These are phyloP conservation scores for Vaccinium macrocarpon DNA, from an alignment of 148 eudicot genomes.

Conservation along the genomic window DNA sequence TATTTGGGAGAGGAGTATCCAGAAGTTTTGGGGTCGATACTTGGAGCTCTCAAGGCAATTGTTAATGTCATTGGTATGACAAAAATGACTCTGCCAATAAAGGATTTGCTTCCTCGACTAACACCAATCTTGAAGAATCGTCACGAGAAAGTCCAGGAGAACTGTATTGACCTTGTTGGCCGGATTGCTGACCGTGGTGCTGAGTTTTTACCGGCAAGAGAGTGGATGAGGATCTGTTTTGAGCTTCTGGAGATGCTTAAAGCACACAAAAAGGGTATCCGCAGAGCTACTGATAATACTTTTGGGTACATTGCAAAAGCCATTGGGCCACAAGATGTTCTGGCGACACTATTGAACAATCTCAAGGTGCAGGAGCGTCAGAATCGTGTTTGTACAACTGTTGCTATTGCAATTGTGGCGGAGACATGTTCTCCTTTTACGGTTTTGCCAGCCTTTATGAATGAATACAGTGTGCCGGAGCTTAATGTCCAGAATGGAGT, in stretches of 20 bases:
- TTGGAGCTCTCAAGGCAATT: slow-evolving; percentile 91
- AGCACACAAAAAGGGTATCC: slow-evolving; percentile 93
- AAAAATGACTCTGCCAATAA: slow-evolving; percentile 96
- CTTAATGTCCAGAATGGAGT: slow-evolving; percentile 95
- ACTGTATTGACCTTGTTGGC: slow-evolving; percentile 93
- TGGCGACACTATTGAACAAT: slow-evolving; percentile 82
- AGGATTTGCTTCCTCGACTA: slow-evolving; percentile 84
- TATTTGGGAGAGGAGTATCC: slow-evolving; percentile 95
- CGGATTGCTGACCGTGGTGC: slow-evolving; percentile 97
- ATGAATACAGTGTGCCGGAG: slow-evolving; percentile 94
- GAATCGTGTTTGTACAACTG: slow-evolving; percentile 97
- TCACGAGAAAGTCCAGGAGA: slow-evolving; percentile 96
- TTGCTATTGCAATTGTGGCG: slow-evolving; percentile 95
- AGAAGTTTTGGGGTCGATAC: slow-evolving; percentile 88
- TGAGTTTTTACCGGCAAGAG: slow-evolving; percentile 92
- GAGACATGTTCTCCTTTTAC: slow-evolving; percentile 98
- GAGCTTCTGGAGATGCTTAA: slow-evolving; percentile 98
- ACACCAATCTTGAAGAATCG: slow-evolving; percentile 91
- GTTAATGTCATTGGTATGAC: slow-evolving; percentile 98
- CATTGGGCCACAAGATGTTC: slow-evolving; percentile 92
- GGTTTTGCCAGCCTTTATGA: slow-evolving; percentile 90
- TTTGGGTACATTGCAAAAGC: slow-evolving; percentile 97
- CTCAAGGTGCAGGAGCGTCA: slow-evolving; percentile 96
- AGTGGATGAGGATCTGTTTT: slow-evolving; percentile 98
- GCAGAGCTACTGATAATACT: slow-evolving; percentile 91